Percentiles rank a stretch among this genome's conserved stretches.
Evolutionary conservation across 441 rosid species (phyloP).

Genomic region (Brassica hybrid): DNA sequence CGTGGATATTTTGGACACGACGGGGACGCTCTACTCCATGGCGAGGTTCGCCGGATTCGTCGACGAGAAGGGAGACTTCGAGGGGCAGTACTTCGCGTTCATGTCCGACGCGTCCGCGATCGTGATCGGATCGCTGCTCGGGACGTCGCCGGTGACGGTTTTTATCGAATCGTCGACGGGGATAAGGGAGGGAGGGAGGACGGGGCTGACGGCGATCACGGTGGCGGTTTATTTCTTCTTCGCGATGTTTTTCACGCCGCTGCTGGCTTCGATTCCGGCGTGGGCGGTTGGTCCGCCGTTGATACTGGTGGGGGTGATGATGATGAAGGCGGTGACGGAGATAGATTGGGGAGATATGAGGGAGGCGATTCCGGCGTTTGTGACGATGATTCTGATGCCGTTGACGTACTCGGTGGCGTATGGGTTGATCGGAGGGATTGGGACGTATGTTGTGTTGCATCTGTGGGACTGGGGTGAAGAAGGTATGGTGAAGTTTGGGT

Average conservation of each 20-base stretch:
- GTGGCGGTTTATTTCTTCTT: slow-evolving; percentile 79
- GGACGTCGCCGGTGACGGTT: slow-evolving; percentile 84
- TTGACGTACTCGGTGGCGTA: slow-evolving; percentile 87
- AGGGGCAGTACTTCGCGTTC: slow-evolving; percentile 89
- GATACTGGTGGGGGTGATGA: slow-evolving; percentile 84
- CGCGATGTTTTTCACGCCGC: slow-evolving; percentile 82
- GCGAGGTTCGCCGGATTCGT: slow-evolving; percentile 81
- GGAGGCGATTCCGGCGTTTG: slow-evolving; percentile 81
- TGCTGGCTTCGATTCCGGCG: slow-evolving; percentile 80
- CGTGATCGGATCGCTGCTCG: slow-evolving; percentile 79
- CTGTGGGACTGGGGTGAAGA: slow-evolving; percentile 70
- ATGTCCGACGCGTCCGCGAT: slow-evolving; percentile 89
- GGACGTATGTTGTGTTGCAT: slow-evolving; percentile 67
- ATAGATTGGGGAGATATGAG: slow-evolving; percentile 86
- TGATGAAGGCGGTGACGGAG: slow-evolving; percentile 90
- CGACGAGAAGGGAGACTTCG: slow-evolving; percentile 65
- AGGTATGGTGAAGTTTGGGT: slow-evolving; percentile 47
- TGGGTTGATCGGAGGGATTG: slow-evolving; percentile 86
- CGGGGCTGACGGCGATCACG: slow-evolving; percentile 80
- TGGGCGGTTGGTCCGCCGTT: slow-evolving; percentile 98
- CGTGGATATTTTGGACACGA: slow-evolving; percentile 86
- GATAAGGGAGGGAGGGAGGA: slow-evolving; percentile 83
- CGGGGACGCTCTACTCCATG: slow-evolving; percentile 88
- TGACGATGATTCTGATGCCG: slow-evolving; percentile 82
- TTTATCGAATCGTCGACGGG: slow-evolving; percentile 89